Evolutionary conservation across 331 rosid genomes (phyloP).

Genomic region (Pyrus hybrid): DNA sequence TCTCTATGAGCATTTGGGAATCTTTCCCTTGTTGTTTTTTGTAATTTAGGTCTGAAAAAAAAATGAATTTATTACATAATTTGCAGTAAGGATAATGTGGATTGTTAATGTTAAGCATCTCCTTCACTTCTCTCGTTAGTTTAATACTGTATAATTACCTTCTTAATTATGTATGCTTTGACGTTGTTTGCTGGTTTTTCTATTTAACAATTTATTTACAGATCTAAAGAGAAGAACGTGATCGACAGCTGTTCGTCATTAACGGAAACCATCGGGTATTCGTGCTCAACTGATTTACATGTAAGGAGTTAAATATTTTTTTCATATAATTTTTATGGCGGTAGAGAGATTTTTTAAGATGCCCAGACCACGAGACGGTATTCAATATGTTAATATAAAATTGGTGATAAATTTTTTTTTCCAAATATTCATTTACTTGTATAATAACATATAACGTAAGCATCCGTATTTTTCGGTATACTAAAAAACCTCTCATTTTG

Average conservation of each 20-base stretch:
- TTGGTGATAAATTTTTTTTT: too few species aligned
- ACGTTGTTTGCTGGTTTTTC: slow-evolving; percentile 26
- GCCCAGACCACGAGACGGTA: rapidly evolving
- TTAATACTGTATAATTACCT: slow-evolving; percentile 9
- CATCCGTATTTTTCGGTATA: too few species aligned
- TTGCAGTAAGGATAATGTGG: slow-evolving; percentile 15
- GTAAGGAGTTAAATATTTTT: background rate
- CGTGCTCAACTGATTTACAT: slow-evolving; percentile 19
- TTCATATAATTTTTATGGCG: background rate
- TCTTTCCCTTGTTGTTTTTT: slow-evolving; percentile 30
- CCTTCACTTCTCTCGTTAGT: background rate
- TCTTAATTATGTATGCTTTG: background rate
- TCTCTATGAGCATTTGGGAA: slow-evolving; percentile 25
- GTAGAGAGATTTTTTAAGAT: too few species aligned
- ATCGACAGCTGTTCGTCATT: slow-evolving; percentile 21
- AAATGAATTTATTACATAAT: slow-evolving; percentile 1
- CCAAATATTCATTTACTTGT: too few species aligned
- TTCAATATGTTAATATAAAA: too few species aligned
- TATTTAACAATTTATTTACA: slow-evolving; percentile 12
- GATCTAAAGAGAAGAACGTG: slow-evolving; percentile 24
- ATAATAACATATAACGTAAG: too few species aligned
- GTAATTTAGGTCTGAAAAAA: slow-evolving; percentile 19
- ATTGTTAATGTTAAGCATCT: background rate
- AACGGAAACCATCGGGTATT: slow-evolving; percentile 17
- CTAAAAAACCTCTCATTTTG: too few species aligned